A percentile compares a stretch with the other conserved stretches of the same genome.
Evolutionary conservation across 1,284 basidiomycete species (phyloP).

Genomic region (Polyporus tsugae): DNA sequence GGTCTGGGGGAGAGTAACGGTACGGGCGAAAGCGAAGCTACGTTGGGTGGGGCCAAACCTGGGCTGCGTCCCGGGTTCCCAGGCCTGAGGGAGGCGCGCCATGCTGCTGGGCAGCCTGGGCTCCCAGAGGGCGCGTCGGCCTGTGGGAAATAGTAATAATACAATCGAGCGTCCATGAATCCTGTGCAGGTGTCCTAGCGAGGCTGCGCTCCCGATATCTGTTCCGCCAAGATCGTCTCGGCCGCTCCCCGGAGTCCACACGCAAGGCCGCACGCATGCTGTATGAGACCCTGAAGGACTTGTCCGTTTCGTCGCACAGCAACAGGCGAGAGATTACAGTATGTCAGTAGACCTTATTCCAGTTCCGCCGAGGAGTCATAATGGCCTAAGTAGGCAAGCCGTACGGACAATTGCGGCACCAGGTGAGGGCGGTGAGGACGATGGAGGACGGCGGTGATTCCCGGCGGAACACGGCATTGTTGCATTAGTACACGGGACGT

Average conservation of each 20-base stretch:
- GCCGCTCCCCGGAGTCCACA: conserved; percentile 3
- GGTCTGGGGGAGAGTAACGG: background rate
- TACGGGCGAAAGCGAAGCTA: background rate
- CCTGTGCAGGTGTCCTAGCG: conserved; percentile 5
- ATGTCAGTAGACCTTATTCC: background rate
- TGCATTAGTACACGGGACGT: background rate
- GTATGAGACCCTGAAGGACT: background rate
- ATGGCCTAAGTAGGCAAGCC: background rate
- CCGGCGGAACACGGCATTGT: conserved; percentile 2
- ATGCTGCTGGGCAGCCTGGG: background rate
- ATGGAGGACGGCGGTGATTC: conserved; percentile 2
- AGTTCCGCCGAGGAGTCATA: conserved; percentile 3
- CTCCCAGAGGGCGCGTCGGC: background rate
- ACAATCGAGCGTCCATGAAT: background rate
- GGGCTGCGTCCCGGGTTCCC: background rate
- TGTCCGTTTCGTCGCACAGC: background rate
- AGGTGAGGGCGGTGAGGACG: background rate
- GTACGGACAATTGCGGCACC: background rate
- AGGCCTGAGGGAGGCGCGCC: background rate
- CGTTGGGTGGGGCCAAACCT: background rate
- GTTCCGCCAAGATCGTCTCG: background rate
- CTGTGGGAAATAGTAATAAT: conserved; percentile 5
- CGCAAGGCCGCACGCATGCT: background rate
- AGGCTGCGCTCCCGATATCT: background rate
- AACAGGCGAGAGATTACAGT: background rate